Conservation (phyloP, 2,329 filamentous ascomycete genomes). For the Trichophyton verrucosum region DNA sequence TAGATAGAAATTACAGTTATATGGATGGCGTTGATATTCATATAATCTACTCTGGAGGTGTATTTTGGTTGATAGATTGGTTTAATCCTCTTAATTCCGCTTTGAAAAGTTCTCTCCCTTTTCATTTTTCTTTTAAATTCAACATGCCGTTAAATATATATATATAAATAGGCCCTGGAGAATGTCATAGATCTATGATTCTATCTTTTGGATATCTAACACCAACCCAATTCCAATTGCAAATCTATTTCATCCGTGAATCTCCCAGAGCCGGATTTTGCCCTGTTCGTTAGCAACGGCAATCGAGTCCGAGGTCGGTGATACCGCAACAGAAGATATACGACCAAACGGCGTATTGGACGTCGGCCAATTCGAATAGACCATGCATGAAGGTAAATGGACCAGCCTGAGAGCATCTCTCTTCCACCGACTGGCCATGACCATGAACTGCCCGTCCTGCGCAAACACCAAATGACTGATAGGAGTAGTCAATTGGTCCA, state of each 20-base stretch:
- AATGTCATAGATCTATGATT: not conserved
- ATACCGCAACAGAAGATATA: slow-evolving; percentile 62
- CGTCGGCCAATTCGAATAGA: slow-evolving; percentile 96
- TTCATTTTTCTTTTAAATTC: not conserved
- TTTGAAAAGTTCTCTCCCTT: not conserved
- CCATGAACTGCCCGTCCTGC: slow-evolving; percentile 77
- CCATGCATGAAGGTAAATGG: slow-evolving; percentile 81
- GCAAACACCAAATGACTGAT: slow-evolving; percentile 71
- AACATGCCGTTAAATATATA: not conserved
- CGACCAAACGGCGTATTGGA: slow-evolving; percentile 75
- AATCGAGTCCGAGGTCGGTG: slow-evolving; percentile 53
- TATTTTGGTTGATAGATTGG: not conserved
- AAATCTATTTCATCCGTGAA: slow-evolving; percentile 44
- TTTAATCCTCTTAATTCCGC: not conserved
- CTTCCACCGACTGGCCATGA: slow-evolving; percentile 76
- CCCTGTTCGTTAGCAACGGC: slow-evolving; percentile 82
- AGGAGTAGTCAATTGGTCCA: slow-evolving; percentile 81
- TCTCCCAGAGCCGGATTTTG: slow-evolving; percentile 84
- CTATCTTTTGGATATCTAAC: not conserved
- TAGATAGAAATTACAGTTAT: not conserved
- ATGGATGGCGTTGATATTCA: not conserved
- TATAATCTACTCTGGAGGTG: not conserved
- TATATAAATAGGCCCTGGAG: not conserved
- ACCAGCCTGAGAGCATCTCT: slow-evolving; percentile 76
- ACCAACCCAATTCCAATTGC: not conserved